Conservation (phyloP, 1,284 basidiomycete genomes). For the Ganoderma meredithae region DNA sequence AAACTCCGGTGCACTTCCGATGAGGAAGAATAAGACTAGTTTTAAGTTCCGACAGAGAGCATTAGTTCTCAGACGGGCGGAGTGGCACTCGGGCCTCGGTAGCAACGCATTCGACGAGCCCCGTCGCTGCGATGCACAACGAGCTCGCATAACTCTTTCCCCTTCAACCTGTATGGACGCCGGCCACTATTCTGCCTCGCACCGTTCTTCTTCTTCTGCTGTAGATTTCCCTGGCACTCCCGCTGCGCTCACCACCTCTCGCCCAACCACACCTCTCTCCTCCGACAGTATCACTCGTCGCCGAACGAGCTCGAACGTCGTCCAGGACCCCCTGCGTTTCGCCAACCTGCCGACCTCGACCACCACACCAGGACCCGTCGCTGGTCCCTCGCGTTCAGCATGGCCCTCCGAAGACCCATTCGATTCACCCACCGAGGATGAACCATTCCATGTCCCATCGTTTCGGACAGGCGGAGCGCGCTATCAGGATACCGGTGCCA, state of each 20-base stretch:
- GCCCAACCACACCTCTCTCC: slow-evolving; percentile 56
- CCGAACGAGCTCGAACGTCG: slow-evolving; percentile 62
- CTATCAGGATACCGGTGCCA: slow-evolving; percentile 40
- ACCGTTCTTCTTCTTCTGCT: slow-evolving; percentile 54
- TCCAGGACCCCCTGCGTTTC: slow-evolving; percentile 53
- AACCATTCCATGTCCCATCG: slow-evolving; percentile 31
- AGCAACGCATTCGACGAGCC: slow-evolving; percentile 19
- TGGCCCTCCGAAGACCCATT: slow-evolving; percentile 56
- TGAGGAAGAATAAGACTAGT: not conserved
- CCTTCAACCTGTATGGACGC: slow-evolving; percentile 30
- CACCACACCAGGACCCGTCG: slow-evolving; percentile 6
- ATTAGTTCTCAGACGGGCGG: slow-evolving; percentile 13
- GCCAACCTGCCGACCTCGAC: slow-evolving; percentile 34
- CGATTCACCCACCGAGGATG: slow-evolving; percentile 46
- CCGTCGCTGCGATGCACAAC: slow-evolving; percentile 32
- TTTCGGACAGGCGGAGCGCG: slow-evolving; percentile 30
- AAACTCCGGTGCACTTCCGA: not conserved
- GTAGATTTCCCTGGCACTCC: slow-evolving; percentile 58
- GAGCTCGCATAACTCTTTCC: slow-evolving; percentile 24
- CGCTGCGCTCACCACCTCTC: slow-evolving; percentile 50
- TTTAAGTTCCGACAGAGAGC: no score
- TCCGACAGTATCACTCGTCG: slow-evolving; percentile 56
- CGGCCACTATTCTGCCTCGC: slow-evolving; percentile 25
- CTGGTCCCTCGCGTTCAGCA: slow-evolving; percentile 32
- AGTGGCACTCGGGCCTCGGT: slow-evolving; percentile 16